Percentiles rank a stretch among this genome's conserved stretches.
phyloP scores from a whole-genome alignment of 2,329 filamentous ascomycete species.

The Penicillium sp. region DNA sequence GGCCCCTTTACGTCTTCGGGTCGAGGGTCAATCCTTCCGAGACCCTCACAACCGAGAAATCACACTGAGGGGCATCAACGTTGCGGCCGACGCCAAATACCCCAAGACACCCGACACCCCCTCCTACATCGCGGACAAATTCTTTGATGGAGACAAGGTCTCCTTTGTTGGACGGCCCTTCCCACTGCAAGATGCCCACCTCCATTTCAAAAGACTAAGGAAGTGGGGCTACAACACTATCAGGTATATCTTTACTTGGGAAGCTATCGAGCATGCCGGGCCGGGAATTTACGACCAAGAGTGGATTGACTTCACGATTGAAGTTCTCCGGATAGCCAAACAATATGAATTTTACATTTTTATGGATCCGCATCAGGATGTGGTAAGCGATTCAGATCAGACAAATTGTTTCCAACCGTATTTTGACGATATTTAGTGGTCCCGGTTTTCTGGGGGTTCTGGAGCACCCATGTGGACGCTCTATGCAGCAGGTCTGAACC shows the following conservation, averaged over 20 bases:
- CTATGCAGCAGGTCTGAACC: slow-evolving; percentile 90
- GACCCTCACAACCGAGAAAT: slow-evolving; percentile 82
- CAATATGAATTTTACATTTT: slow-evolving; percentile 93
- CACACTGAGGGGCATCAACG: slow-evolving; percentile 88
- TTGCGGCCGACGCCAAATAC: slow-evolving; percentile 86
- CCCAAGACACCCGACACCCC: slow-evolving; percentile 79
- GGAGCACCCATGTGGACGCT: slow-evolving; percentile 97
- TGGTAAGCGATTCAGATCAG: slow-evolving; percentile 59
- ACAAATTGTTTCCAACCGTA: not conserved
- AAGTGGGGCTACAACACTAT: slow-evolving; percentile 96
- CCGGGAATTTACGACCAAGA: slow-evolving; percentile 92
- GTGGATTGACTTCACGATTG: slow-evolving; percentile 89
- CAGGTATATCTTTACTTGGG: slow-evolving; percentile 97
- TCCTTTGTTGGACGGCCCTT: slow-evolving; percentile 89
- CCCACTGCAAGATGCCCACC: slow-evolving; percentile 74
- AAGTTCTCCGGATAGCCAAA: slow-evolving; percentile 79
- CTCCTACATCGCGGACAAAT: slow-evolving; percentile 74
- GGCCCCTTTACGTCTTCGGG: slow-evolving; percentile 73
- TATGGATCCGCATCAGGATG: slow-evolving; percentile 99
- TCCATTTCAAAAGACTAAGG: slow-evolving; percentile 82
- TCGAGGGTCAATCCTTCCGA: slow-evolving; percentile 83
- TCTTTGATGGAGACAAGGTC: slow-evolving; percentile 91
- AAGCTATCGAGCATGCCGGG: slow-evolving; percentile 91
- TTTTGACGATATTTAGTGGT: slow-evolving; percentile 67
- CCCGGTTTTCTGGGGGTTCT: slow-evolving; percentile 87